These are phyloP conservation scores for Ogataea angusta DNA, from an alignment of 805 yeast genomes.

Conservation along the genomic window DNA sequence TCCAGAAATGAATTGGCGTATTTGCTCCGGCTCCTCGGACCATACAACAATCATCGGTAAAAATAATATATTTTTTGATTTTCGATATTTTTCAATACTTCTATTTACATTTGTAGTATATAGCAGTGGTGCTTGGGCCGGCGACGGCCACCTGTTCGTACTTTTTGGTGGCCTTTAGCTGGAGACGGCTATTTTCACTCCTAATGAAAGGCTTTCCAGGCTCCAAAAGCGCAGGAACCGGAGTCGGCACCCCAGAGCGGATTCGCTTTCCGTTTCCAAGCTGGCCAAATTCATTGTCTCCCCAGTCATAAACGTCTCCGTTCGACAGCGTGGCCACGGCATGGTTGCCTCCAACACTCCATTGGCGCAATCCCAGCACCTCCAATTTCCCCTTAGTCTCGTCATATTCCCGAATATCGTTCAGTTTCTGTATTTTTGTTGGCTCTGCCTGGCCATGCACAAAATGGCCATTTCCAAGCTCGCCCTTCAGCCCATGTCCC, in stretches of 20 bases:
- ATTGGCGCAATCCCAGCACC: slow-evolving; percentile 45
- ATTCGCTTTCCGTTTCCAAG: slow-evolving; percentile 76
- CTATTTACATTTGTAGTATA: slow-evolving; percentile 45
- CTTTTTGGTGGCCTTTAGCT: slow-evolving; percentile 33
- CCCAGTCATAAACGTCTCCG: slow-evolving; percentile 74
- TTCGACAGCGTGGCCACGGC: slow-evolving; percentile 55
- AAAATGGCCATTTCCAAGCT: slow-evolving; percentile 75
- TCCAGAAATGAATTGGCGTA: neutral
- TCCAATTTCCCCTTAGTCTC: slow-evolving; percentile 41
- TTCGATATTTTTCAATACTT: neutral
- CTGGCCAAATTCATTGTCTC: slow-evolving; percentile 80
- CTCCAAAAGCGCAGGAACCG: slow-evolving; percentile 56
- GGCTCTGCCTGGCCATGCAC: slow-evolving; percentile 74
- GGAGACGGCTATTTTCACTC: slow-evolving; percentile 43
- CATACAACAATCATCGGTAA: neutral
- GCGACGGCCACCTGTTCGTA: slow-evolving; percentile 59
- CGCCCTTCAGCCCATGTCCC: slow-evolving; percentile 86
- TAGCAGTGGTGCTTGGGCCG: slow-evolving; percentile 59
- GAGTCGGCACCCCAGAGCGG: slow-evolving; percentile 52
- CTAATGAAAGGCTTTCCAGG: slow-evolving; percentile 34
- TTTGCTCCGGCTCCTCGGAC: slow-evolving; percentile 3
- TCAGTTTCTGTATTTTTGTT: slow-evolving; percentile 47
- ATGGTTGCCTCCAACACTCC: slow-evolving; percentile 68
- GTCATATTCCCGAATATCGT: slow-evolving; percentile 50
- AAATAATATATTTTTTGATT: neutral